phyloP scores from a whole-genome alignment of 768 basidiomycete species.

The Amanita inopinata region DNA sequence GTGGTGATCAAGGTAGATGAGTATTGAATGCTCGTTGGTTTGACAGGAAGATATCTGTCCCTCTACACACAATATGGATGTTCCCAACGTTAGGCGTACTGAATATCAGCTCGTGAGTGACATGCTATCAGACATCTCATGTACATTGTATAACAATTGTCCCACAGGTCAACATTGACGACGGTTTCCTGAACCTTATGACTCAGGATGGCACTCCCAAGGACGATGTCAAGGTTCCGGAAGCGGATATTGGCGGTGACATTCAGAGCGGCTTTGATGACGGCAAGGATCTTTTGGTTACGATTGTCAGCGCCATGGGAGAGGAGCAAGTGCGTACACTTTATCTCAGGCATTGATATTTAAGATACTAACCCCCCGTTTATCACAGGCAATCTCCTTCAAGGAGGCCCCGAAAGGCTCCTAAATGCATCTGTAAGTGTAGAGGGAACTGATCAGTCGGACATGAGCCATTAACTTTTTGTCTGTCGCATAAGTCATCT shows the following conservation, averaged over 20 bases:
- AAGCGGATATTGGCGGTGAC: constrained; percentile 66
- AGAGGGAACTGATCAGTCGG: background rate
- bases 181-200: constrained; percentile 95
- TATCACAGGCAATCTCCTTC: constrained; percentile 66
- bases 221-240: constrained; percentile 93
- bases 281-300: constrained; percentile 83
- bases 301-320: constrained; percentile 81
- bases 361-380: constrained; percentile 7
- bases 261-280: constrained; percentile 68
- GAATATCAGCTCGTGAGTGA: constrained; percentile 82
- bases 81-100: constrained; percentile 82
- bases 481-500: no score
- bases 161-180: constrained; percentile 75
- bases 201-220: constrained; percentile 67
- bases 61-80: constrained; percentile 99
- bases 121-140: constrained; percentile 6
- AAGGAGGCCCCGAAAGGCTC: constrained; percentile 80
- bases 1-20: background rate
- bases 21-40: background rate
- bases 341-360: background rate
- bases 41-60: constrained; percentile 85
- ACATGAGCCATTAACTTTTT: background rate
- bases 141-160: constrained; percentile 8
- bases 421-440: constrained; percentile 14
- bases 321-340: constrained; percentile 68